Percentiles rank a stretch among this genome's conserved stretches.
These are phyloP conservation scores for Tuber microsphaerosporum DNA, from an alignment of 495 filamentous ascomycete genomes.

Conservation along the genomic window DNA sequence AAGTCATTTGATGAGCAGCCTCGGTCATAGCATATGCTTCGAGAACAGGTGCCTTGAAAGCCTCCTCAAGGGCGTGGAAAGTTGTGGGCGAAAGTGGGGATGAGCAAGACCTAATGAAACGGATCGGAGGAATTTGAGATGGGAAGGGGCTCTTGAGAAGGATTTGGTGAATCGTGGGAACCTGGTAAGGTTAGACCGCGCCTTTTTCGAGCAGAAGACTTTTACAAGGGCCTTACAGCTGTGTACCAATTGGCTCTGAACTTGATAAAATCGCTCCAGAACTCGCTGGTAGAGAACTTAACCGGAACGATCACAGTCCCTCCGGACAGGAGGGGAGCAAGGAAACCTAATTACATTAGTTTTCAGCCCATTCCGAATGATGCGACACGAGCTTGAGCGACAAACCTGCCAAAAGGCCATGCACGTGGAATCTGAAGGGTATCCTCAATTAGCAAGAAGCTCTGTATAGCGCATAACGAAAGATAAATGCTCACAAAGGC, in stretches of 20 bases:
- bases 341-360: conserved; percentile 43
- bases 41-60: conserved; percentile 68
- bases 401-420: conserved; percentile 65
- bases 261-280: conserved; percentile 66
- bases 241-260: conserved; percentile 82
- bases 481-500: conserved; percentile 50
- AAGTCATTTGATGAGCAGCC: conserved; percentile 82
- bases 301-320: conserved; percentile 66
- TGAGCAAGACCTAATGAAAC: conserved; percentile 82
- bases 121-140: conserved; percentile 59
- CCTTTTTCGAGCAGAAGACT: neutral
- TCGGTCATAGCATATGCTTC: conserved; percentile 93
- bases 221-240: conserved; percentile 42
- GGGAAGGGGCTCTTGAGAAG: conserved; percentile 64
- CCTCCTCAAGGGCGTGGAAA: conserved; percentile 65
- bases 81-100: conserved; percentile 69
- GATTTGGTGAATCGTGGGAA: conserved; percentile 85
- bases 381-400: neutral
- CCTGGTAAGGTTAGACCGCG: conserved; percentile 29
- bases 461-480: neutral
- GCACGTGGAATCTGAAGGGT: conserved; percentile 60
- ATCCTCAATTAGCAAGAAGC: neutral
- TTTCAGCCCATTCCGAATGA: neutral
- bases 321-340: conserved; percentile 64
- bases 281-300: conserved; percentile 73